Evolutionary conservation across 441 rosid genomes (phyloP).

Genomic region (Gossypium aridum): DNA sequence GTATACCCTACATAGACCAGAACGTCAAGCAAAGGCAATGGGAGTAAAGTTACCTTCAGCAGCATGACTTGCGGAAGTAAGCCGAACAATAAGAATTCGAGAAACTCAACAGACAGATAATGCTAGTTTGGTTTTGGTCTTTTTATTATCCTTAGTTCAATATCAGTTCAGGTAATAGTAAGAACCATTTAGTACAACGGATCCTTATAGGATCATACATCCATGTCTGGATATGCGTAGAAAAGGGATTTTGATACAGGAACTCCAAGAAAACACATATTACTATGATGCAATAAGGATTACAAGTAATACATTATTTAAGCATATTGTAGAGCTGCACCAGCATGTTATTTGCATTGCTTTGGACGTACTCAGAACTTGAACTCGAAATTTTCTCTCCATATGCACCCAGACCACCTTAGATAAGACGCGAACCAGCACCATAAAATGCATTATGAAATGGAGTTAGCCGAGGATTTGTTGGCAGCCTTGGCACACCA

Average conservation of each 20-base stretch:
- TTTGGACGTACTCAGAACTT: constrained; percentile 88
- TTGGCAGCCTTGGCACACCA: constrained; percentile 53
- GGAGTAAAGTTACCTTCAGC: constrained; percentile 69
- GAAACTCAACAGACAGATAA: background rate
- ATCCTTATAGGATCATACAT: background rate
- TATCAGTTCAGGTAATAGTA: background rate
- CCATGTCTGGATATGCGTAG: background rate
- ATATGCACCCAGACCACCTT: constrained; percentile 82
- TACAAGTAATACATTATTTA: background rate
- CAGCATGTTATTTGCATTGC: constrained; percentile 56
- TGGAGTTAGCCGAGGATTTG: constrained; percentile 63
- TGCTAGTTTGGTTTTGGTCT: background rate
- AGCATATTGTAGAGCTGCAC: background rate
- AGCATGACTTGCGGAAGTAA: constrained; percentile 78
- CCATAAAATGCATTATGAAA: constrained; percentile 83
- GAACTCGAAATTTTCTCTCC: constrained; percentile 84
- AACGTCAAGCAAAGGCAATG: constrained; percentile 77
- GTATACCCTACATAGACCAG: constrained; percentile 84
- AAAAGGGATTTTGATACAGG: background rate
- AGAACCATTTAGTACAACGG: background rate
- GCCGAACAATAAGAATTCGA: constrained; percentile 33
- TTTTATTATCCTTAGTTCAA: background rate
- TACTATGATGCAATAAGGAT: background rate
- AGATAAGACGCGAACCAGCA: constrained; percentile 85
- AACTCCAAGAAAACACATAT: background rate